Evolutionary conservation across 2,329 filamentous ascomycete genomes (phyloP).

Genomic region (Penicillium capsulatum): DNA sequence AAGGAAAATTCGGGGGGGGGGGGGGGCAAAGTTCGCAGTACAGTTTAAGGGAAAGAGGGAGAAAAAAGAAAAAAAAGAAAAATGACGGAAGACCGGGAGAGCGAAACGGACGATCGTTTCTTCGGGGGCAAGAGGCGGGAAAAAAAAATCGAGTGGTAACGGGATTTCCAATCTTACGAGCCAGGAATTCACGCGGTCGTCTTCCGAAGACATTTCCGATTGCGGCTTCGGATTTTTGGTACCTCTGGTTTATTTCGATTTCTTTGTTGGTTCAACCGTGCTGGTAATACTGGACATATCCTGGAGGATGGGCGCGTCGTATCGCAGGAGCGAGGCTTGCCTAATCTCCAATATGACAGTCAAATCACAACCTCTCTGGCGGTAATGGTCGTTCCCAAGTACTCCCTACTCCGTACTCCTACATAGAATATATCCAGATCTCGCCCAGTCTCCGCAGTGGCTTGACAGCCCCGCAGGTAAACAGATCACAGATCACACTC

Average conservation of each 20-base stretch:
- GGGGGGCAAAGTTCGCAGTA: constrained; percentile 18
- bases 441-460: constrained; percentile 17
- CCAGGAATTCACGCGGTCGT: not conserved
- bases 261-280: too few species aligned
- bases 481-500: constrained; percentile 18
- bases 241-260: too few species aligned
- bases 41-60: constrained; percentile 15
- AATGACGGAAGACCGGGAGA: constrained; percentile 16
- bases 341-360: too few species aligned
- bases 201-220: too few species aligned
- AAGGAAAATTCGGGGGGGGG: constrained; percentile 18
- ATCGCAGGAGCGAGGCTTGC: too few species aligned
- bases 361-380: too few species aligned
- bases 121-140: constrained; percentile 14
- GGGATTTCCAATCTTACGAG: constrained; percentile 12
- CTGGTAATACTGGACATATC: too few species aligned
- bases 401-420: too few species aligned
- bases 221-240: too few species aligned
- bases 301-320: too few species aligned
- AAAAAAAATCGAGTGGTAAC: constrained; percentile 6
- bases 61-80: constrained; percentile 13
- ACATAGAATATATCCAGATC: not conserved
- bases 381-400: too few species aligned
- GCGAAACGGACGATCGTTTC: constrained; percentile 24
- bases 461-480: constrained; percentile 21